Evolutionary conservation across 1,284 basidiomycete species (phyloP).

Genomic region (Apiotrichum montevideense): DNA sequence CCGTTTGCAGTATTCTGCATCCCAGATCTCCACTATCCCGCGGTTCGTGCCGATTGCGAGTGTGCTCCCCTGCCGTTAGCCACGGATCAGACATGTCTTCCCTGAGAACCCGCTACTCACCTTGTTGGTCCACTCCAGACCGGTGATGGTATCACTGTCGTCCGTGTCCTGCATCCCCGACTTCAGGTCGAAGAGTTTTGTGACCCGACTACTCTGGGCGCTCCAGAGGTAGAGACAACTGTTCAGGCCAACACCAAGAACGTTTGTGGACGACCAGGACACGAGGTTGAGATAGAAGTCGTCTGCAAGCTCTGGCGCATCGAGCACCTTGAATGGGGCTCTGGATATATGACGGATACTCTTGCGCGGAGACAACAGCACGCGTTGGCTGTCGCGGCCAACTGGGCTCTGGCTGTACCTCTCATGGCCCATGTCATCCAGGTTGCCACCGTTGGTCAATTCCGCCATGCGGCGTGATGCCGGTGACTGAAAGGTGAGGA

Average conservation of each 20-base stretch:
- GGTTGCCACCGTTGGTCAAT: conserved; percentile 28
- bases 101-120: conserved; percentile 46
- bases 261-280: conserved; percentile 93
- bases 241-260: conserved; percentile 87
- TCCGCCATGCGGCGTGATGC: conserved; percentile 29
- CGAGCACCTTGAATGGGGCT: conserved; percentile 94
- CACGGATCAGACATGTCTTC: neutral
- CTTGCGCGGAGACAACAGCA: conserved; percentile 80
- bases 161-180: conserved; percentile 18
- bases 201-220: conserved; percentile 84
- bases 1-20: conserved; percentile 70
- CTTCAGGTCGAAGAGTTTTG: conserved; percentile 79
- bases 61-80: conserved; percentile 60
- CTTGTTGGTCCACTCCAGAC: conserved; percentile 86
- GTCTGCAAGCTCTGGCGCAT: conserved; percentile 93
- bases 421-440: conserved; percentile 62
- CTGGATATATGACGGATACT: conserved; percentile 79
- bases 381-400: conserved; percentile 68
- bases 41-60: conserved; percentile 87
- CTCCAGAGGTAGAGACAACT: conserved; percentile 95
- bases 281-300: conserved; percentile 98
- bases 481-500: conserved; percentile 51
- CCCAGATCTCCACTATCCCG: conserved; percentile 88
- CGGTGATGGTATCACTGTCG: conserved; percentile 65
- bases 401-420: conserved; percentile 88